phyloP scores from a whole-genome alignment of 2,329 filamentous ascomycete species.

The Neopestalotiopsis clavispora region DNA sequence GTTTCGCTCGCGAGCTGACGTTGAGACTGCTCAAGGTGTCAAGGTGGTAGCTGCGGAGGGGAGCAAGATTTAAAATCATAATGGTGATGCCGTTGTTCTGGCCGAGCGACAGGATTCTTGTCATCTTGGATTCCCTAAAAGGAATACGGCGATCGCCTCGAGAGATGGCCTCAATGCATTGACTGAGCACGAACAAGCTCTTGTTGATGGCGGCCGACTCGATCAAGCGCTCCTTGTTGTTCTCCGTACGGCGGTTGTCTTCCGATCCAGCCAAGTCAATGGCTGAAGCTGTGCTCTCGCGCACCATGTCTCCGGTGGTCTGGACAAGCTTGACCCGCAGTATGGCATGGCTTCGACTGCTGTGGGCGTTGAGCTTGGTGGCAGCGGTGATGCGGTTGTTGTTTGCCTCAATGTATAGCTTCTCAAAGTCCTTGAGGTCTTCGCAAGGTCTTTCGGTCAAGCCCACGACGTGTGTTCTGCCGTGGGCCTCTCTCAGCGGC shows the following conservation, averaged over 20 bases:
- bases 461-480: constrained; percentile 86
- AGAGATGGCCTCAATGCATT: constrained; percentile 94
- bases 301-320: constrained; percentile 68
- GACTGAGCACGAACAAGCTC: constrained; percentile 89
- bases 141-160: constrained; percentile 78
- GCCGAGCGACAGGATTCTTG: constrained; percentile 85
- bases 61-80: constrained; percentile 95
- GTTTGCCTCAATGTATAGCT: constrained; percentile 89
- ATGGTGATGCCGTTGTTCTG: constrained; percentile 95
- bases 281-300: constrained; percentile 84
- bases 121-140: constrained; percentile 97
- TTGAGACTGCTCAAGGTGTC: constrained; percentile 94
- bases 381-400: constrained; percentile 86
- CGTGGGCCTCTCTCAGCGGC: constrained; percentile 82
- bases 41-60: constrained; percentile 88
- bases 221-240: constrained; percentile 89
- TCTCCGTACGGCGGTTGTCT: constrained; percentile 92
- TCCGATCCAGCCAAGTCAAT: constrained; percentile 96
- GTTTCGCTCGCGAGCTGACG: constrained; percentile 93
- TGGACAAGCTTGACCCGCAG: constrained; percentile 88
- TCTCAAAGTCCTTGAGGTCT: constrained; percentile 88
- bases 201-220: constrained; percentile 98
- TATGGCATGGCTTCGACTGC: constrained; percentile 87
- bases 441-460: constrained; percentile 82
- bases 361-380: constrained; percentile 92